Evolutionary conservation across 225 moss, liverwort and hornwort species (phyloP), one percentile per base, ranked within the genome.

Genomic region (Polytrichum formosum): DNA sequence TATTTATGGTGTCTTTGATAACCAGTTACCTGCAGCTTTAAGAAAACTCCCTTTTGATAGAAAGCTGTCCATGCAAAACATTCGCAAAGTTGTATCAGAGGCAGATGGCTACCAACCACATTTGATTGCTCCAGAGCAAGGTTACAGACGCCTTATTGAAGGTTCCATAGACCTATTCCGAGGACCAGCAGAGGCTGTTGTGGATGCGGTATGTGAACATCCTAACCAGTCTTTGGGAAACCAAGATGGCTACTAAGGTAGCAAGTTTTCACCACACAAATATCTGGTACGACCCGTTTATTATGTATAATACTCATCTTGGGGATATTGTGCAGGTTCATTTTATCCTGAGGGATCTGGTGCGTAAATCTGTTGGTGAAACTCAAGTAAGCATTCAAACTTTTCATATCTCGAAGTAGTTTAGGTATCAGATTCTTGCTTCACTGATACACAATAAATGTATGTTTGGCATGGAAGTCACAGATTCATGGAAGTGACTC

Each of bases 41-140:
- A 94, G 86, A 72, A 91, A 86, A 46, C 84, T 94, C 7, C 94
- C 94, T 0, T 84, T 92, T 26, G 94, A 92, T 65, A 92, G 82
- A 63, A 90, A 92, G 67, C 79, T 94, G 10, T 94, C 94, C 26
- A 92, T 94, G 94, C 92, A 94, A 37, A 94, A 94, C 69, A 92
- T 94, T 70, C 91, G 90, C 53, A 94, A 89, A 71, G 94, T 94
- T 28, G 92, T 94, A 19, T 89, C 91, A 17, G 92, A 94, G 77
- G 94, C 92, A 31, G 94, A 94, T 74, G 94, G 94, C 37, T 94
- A 92, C 83, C 94, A 94, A 67, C 94, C 94, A 30, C 94, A 94
- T 70, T 80, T 94, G 77, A 92, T 94, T 56, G 94, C 94, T 64
- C 94, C 94, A 23, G 94, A 94, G 80, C 87, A 92, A 68, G 94